These are phyloP conservation scores for Prinsepia uniflora DNA, from an alignment of 306 rosid species.

Conservation along the genomic window DNA sequence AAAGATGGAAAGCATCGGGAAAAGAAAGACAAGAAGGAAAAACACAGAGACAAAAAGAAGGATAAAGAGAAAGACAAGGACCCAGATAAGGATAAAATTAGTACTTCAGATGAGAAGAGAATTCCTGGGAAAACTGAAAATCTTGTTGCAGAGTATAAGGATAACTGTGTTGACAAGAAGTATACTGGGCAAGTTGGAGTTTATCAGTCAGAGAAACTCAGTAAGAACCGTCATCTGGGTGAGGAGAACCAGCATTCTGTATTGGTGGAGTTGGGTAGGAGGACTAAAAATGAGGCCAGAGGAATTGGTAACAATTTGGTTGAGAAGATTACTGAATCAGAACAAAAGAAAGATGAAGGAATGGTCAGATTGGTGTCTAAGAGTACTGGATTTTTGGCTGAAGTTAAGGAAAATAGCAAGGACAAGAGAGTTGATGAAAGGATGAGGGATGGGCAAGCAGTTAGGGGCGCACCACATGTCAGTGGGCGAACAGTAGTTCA, in stretches of 20 bases:
- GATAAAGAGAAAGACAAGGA: constrained; percentile 45
- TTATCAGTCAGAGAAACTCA: constrained; percentile 51
- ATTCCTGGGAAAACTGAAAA: constrained; percentile 37
- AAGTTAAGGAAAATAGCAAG: constrained; percentile 43
- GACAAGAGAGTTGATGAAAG: constrained; percentile 44
- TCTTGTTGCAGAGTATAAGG: constrained; percentile 41
- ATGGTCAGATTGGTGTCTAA: constrained; percentile 50
- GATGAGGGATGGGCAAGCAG: constrained; percentile 48
- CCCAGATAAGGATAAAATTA: constrained; percentile 43
- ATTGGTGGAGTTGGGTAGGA: constrained; percentile 59
- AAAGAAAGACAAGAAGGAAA: constrained; percentile 76
- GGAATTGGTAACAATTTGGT: constrained; percentile 43
- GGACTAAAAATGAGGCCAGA: constrained; percentile 49
- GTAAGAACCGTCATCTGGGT: constrained; percentile 43
- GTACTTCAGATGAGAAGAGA: constrained; percentile 51
- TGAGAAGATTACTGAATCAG: constrained; percentile 40
- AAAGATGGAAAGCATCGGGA: constrained; percentile 63
- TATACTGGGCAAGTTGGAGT: constrained; percentile 40
- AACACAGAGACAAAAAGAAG: constrained; percentile 60
- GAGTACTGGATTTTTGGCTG: constrained; percentile 37
- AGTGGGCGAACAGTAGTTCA: constrained; percentile 45
- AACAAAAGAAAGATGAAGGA: constrained; percentile 55
- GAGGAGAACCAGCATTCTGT: constrained; percentile 52
- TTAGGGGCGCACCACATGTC: constrained; percentile 29
- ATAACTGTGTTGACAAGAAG: constrained; percentile 45